These are phyloP conservation scores for Canavalia ensiformis DNA, from an alignment of 306 rosid genomes.

Conservation along the genomic window DNA sequence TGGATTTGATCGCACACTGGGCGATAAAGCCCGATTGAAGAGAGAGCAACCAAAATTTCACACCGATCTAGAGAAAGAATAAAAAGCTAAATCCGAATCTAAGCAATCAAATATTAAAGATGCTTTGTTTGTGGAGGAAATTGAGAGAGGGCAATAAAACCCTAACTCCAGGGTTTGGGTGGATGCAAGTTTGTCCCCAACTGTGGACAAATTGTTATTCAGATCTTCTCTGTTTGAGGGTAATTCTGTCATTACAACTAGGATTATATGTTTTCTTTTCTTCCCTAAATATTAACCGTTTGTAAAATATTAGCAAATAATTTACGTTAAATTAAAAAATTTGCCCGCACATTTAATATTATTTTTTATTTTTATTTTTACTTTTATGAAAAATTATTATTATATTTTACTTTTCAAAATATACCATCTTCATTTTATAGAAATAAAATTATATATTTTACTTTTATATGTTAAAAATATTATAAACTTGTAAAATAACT, in stretches of 20 bases:
- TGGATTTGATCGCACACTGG: slow-evolving; percentile 75
- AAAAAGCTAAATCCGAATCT: slow-evolving; percentile 1
- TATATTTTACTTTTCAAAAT: too few relatives aligned
- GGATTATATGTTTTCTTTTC: not conserved
- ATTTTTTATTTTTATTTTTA: too few relatives aligned
- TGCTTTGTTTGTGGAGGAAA: slow-evolving; percentile 40
- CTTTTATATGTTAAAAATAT: too few relatives aligned
- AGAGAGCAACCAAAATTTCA: slow-evolving; percentile 45
- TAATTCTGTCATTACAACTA: slow-evolving; percentile 36
- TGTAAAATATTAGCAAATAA: too few relatives aligned
- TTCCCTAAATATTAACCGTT: too few relatives aligned
- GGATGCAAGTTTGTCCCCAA: not conserved
- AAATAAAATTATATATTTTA: too few relatives aligned
- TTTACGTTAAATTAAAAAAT: too few relatives aligned
- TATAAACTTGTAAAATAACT: too few relatives aligned
- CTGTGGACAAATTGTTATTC: not conserved
- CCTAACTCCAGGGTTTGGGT: slow-evolving; percentile 51
- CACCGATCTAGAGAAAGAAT: slow-evolving; percentile 32
- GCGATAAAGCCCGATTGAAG: slow-evolving; percentile 74
- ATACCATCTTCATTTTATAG: too few relatives aligned
- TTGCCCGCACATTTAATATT: too few relatives aligned
- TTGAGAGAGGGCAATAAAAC: slow-evolving; percentile 47
- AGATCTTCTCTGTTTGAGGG: not conserved
- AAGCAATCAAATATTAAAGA: slow-evolving; percentile 30
- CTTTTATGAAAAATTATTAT: too few relatives aligned